A percentile compares a stretch with the other conserved stretches of the same genome.
phyloP scores from a whole-genome alignment of 2,329 filamentous ascomycete species.

The Dactylellina sp. region DNA sequence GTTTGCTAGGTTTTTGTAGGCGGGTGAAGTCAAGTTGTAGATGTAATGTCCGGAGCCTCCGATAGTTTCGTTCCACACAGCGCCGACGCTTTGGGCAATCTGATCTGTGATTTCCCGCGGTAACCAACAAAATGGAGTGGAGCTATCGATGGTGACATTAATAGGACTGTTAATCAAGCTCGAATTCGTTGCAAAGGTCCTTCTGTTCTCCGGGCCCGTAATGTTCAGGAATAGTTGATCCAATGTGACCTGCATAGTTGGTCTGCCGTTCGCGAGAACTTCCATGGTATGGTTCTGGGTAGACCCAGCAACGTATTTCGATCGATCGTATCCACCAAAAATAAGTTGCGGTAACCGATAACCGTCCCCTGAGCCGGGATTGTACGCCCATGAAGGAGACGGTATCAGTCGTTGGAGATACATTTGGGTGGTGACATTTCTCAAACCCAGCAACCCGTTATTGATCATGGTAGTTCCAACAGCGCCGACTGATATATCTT shows the following conservation, averaged over 20 bases:
- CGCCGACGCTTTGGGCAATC: conserved; percentile 51
- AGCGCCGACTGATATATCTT: conserved; percentile 40
- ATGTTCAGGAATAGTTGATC: conserved; percentile 49
- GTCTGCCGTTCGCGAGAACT: conserved; percentile 10
- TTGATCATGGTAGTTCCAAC: conserved; percentile 39
- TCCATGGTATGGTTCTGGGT: conserved; percentile 44
- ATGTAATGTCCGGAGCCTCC: conserved; percentile 43
- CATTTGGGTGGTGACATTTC: conserved; percentile 47
- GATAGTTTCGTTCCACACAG: conserved; percentile 45
- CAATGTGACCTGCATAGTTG: conserved; percentile 34
- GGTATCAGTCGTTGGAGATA: conserved; percentile 45
- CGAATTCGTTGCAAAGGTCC: conserved; percentile 38
- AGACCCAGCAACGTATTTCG: conserved; percentile 39
- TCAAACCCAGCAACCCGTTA: conserved; percentile 46
- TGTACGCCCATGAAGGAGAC: conserved; percentile 53
- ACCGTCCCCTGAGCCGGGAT: conserved; percentile 38
- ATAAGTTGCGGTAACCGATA: conserved; percentile 33
- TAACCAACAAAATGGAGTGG: conserved; percentile 49
- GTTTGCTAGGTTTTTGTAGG: conserved; percentile 33
- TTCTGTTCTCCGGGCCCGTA: conserved; percentile 33
- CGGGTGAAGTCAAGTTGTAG: conserved; percentile 37
- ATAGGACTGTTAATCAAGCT: conserved; percentile 30
- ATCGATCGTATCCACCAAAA: conserved; percentile 50
- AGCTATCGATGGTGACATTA: conserved; percentile 45
- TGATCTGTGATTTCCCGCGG: conserved; percentile 29